These are phyloP conservation scores for Pseudoturritis turrita DNA, from an alignment of 345 rosid species.

Conservation along the genomic window DNA sequence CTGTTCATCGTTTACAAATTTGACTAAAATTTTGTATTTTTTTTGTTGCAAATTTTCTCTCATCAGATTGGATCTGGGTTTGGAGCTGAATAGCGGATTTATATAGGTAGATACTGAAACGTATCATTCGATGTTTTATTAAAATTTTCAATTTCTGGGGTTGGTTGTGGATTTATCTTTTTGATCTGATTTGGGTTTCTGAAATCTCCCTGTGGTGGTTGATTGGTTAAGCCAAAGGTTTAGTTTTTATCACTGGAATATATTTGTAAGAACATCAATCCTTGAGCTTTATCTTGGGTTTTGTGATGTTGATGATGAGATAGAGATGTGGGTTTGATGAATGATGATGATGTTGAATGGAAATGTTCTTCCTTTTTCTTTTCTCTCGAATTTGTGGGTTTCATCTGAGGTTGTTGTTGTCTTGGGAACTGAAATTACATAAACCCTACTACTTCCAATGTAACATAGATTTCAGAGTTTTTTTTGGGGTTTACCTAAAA, in stretches of 20 bases:
- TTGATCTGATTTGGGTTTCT: slow-evolving; percentile 37
- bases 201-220: neutral
- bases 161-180: neutral
- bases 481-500: neutral
- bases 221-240: slow-evolving; percentile 20
- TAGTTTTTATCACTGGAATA: slow-evolving; percentile 2
- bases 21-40: slow-evolving; percentile 8
- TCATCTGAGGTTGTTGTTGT: neutral
- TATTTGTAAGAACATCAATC: neutral
- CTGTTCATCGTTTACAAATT: slow-evolving; percentile 24
- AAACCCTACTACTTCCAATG: slow-evolving; percentile 27
- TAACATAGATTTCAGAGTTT: slow-evolving; percentile 9
- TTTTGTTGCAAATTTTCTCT: neutral
- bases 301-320: slow-evolving; percentile 3
- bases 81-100: slow-evolving; percentile 20
- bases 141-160: neutral
- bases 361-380: slow-evolving; percentile 8
- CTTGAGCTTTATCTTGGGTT: slow-evolving; percentile 24
- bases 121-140: neutral
- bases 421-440: slow-evolving; percentile 17
- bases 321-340: slow-evolving; percentile 10
- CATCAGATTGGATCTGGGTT: slow-evolving; percentile 59
- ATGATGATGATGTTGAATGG: slow-evolving; percentile 14
- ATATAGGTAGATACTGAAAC: slow-evolving; percentile 28
- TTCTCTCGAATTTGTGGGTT: neutral